phyloP scores from a whole-genome alignment of 768 basidiomycete genomes.

The Termitomyces sp. region DNA sequence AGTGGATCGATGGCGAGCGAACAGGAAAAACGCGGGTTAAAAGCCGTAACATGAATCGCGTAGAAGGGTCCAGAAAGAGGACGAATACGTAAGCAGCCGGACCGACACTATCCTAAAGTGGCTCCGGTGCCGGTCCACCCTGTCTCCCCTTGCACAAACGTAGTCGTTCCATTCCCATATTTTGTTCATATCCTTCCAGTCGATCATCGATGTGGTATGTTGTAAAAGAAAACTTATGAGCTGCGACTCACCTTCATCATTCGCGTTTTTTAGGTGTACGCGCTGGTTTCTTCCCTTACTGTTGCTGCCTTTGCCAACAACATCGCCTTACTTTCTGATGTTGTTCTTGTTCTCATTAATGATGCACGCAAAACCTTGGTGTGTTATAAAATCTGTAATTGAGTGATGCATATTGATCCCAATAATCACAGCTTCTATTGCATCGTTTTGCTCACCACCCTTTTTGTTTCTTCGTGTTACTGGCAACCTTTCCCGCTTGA shows the following conservation, averaged over 20 bases:
- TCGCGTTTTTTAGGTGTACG: slow-evolving; percentile 57
- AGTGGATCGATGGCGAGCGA: not conserved
- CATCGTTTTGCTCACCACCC: slow-evolving; percentile 73
- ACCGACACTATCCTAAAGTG: not conserved
- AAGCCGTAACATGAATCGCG: slow-evolving; percentile 9
- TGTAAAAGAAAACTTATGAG: not conserved
- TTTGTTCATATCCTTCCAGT: not conserved
- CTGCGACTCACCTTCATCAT: slow-evolving; percentile 1
- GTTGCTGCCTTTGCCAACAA: slow-evolving; percentile 72
- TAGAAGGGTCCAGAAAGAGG: slow-evolving; percentile 43
- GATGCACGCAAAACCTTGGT: slow-evolving; percentile 84
- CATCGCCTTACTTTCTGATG: slow-evolving; percentile 73
- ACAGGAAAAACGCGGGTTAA: slow-evolving; percentile 16
- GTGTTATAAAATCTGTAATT: slow-evolving; percentile 19
- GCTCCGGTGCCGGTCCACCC: slow-evolving; percentile 1
- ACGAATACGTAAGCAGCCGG: slow-evolving; percentile 9
- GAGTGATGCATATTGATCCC: slow-evolving; percentile 5
- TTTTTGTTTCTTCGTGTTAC: slow-evolving; percentile 84
- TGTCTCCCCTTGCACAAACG: not conserved
- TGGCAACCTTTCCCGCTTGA: slow-evolving; percentile 78
- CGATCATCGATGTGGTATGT: slow-evolving; percentile 48
- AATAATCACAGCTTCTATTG: slow-evolving; percentile 66
- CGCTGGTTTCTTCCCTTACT: slow-evolving; percentile 81
- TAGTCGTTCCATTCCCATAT: not conserved
- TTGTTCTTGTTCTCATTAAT: slow-evolving; percentile 74